Percentiles rank a stretch among this genome's conserved stretches.
Evolutionary conservation across 768 basidiomycete genomes (phyloP).

Genomic region (Suillus sp.): DNA sequence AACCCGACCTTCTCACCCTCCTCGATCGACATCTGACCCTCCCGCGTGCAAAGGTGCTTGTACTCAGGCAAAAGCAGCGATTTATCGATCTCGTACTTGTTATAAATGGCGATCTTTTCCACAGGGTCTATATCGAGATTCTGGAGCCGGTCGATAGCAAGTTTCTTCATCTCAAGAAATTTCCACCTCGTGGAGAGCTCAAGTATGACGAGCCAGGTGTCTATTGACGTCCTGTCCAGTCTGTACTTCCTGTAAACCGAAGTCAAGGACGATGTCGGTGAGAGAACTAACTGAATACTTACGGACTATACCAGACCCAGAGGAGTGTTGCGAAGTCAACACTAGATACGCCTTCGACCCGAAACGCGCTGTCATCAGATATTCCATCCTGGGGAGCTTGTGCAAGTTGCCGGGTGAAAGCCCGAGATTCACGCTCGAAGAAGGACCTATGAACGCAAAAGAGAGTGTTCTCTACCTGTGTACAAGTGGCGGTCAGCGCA

Average conservation of each 20-base stretch:
- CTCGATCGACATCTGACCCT: conserved; percentile 50
- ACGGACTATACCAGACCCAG: conserved; percentile 63
- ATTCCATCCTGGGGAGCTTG: neutral
- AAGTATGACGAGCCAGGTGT: conserved; percentile 59
- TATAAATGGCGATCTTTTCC: conserved; percentile 59
- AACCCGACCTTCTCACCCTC: conserved; percentile 60
- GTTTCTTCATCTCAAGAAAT: conserved; percentile 51
- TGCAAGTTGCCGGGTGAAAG: conserved; percentile 33
- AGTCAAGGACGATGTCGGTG: neutral
- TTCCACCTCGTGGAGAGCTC: conserved; percentile 55
- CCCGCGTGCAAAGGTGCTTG: conserved; percentile 50
- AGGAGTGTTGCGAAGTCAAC: conserved; percentile 48
- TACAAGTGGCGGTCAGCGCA: neutral
- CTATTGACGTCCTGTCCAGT: conserved; percentile 48
- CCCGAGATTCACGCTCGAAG: conserved; percentile 38
- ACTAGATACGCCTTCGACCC: conserved; percentile 29
- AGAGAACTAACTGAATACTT: conserved; percentile 18
- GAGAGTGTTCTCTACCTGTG: conserved; percentile 36
- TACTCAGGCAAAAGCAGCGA: conserved; percentile 55
- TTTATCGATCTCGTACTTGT: conserved; percentile 50
- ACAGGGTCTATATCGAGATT: conserved; percentile 47
- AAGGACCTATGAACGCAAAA: conserved; percentile 41
- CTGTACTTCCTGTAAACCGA: conserved; percentile 32
- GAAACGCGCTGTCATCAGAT: conserved; percentile 11
- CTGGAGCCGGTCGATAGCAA: conserved; percentile 58